Evolutionary conservation across 2,329 filamentous ascomycete species (phyloP).

Genomic region (Fusarium dlaminii): DNA sequence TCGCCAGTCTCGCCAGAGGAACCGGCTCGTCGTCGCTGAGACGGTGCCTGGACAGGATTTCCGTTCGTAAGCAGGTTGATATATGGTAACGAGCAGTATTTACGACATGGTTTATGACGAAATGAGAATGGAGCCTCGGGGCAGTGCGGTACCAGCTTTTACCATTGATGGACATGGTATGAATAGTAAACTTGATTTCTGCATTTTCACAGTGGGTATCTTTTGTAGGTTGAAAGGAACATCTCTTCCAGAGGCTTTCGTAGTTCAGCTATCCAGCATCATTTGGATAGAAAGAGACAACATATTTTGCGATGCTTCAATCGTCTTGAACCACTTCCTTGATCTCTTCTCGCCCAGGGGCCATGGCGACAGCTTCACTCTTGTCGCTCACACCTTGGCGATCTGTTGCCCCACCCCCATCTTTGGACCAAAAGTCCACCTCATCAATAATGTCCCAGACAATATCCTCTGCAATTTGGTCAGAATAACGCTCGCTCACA

Average conservation of each 20-base stretch:
- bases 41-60: neutral
- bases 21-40: slow-evolving; percentile 20
- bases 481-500: slow-evolving; percentile 82
- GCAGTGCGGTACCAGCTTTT: slow-evolving; percentile 22
- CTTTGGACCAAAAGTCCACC: slow-evolving; percentile 86
- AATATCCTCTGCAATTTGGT: slow-evolving; percentile 95
- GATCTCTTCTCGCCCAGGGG: slow-evolving; percentile 64
- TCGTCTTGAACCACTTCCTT: slow-evolving; percentile 74
- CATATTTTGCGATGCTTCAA: slow-evolving; percentile 42
- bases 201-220: slow-evolving; percentile 44
- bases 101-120: slow-evolving; percentile 23
- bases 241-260: neutral
- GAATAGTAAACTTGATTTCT: slow-evolving; percentile 29
- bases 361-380: slow-evolving; percentile 55
- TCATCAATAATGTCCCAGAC: slow-evolving; percentile 95
- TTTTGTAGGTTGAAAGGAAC: slow-evolving; percentile 4
- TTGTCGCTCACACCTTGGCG: slow-evolving; percentile 57
- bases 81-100: slow-evolving; percentile 25
- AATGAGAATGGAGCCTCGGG: slow-evolving; percentile 6
- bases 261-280: neutral
- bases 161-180: slow-evolving; percentile 6
- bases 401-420: slow-evolving; percentile 63
- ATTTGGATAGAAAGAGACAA: neutral
- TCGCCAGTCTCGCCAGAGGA: slow-evolving; percentile 16
- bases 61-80: neutral